These are phyloP conservation scores for Epichloe sp. DNA, from an alignment of 2,329 filamentous ascomycete species.

Conservation along the genomic window DNA sequence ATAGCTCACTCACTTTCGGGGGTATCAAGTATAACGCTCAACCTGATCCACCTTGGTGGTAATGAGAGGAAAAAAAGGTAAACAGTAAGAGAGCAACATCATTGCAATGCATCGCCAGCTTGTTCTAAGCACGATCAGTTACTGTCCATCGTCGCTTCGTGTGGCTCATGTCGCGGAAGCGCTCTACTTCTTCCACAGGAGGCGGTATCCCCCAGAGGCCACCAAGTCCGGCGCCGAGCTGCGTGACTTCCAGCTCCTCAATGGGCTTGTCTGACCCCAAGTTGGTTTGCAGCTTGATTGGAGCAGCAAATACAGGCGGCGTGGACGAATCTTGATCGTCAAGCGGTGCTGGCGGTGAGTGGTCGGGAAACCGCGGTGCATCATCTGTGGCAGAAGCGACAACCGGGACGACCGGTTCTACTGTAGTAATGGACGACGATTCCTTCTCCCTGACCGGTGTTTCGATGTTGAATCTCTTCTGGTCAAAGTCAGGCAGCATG, in stretches of 20 bases:
- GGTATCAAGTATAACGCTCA: neutral
- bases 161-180: slow-evolving; percentile 29
- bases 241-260: slow-evolving; percentile 20
- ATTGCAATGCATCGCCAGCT: no score
- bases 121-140: slow-evolving; percentile 28
- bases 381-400: slow-evolving; percentile 3
- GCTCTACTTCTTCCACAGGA: slow-evolving; percentile 32
- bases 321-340: slow-evolving; percentile 8
- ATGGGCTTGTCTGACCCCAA: slow-evolving; percentile 17
- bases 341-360: slow-evolving; percentile 4
- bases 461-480: slow-evolving; percentile 18
- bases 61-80: no score
- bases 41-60: neutral
- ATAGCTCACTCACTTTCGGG: neutral
- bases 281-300: slow-evolving; percentile 23
- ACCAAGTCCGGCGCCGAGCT: slow-evolving; percentile 24
- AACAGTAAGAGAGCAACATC: neutral
- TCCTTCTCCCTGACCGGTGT: slow-evolving; percentile 1
- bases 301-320: slow-evolving; percentile 19
- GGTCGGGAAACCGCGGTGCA: slow-evolving; percentile 3
- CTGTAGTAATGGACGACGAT: neutral
- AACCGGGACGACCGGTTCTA: neutral
- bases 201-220: slow-evolving; percentile 34
- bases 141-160: slow-evolving; percentile 44
- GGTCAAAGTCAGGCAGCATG: slow-evolving; percentile 39